Evolutionary conservation across 306 rosid species (phyloP), one percentile per base, ranked within the genome.

Genomic region (Glycine soja): DNA sequence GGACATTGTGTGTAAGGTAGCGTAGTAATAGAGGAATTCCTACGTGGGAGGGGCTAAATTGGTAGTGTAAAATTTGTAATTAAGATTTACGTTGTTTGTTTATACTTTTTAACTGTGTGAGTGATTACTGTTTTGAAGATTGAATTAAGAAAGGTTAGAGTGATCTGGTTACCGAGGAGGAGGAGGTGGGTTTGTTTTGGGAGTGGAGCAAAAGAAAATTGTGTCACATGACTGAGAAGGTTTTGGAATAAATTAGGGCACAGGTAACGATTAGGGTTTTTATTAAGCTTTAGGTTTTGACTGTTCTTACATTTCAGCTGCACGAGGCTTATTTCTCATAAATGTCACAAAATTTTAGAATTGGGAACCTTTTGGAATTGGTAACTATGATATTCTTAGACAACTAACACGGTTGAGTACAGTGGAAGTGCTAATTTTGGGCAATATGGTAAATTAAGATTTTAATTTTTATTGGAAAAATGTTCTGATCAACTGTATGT

Each of bases 141-240:
- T 85, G 84, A 86, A 85, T 89, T 87, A 84, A 86, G 78, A 73
- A 85, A 83, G 79, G 76, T 34, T 70, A 76, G 79, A 83, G 86
- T 71, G 85, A 91, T 72, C 89, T 87, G 88, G 81, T 87, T 88
- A 84, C 87, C 97, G 92, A 91, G 91, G 88, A 71, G 80, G 88
- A 76, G 87, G 40, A 79, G 82, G 97, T 95, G 98, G 97, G 92
- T 84, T 80, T 86, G 97, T 88, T 91, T 95, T 85, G 97, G 98
- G 91, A 92, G 88, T 68, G 84, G 94, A 67, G 93, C 86, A 51
- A 84, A 85, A 84, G 86, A 81, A 88, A 88, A 74, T 57, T 79
- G 77, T 24, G 75, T 79, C 93, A 90, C 95, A 82, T 89, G 88
- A 84, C 79, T 62, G 72, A 45, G 75, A 36, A 12, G 65, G 74